These are phyloP conservation scores for Colletotrichum ledebouriae DNA, from an alignment of 2,329 filamentous ascomycete species.

Conservation along the genomic window DNA sequence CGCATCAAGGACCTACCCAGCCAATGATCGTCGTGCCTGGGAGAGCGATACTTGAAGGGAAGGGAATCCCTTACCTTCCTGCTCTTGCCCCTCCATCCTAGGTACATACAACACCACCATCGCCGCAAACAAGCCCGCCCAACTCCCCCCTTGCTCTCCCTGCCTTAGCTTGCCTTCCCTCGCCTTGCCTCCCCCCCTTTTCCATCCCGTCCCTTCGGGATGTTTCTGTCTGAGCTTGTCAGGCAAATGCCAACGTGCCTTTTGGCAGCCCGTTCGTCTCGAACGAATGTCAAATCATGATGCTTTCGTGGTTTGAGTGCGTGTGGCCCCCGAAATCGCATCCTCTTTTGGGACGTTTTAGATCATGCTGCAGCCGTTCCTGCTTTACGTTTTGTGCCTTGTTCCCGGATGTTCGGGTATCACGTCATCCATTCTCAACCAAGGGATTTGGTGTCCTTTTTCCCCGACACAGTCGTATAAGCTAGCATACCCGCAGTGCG, in stretches of 20 bases:
- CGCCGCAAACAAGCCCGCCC: too few species aligned
- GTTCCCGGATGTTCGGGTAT: constrained; percentile 36
- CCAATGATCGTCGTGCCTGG: constrained; percentile 4
- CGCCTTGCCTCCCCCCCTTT: not conserved
- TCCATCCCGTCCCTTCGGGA: constrained; percentile 26
- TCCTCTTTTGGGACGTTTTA: constrained; percentile 27
- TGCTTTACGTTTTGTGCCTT: constrained; percentile 7
- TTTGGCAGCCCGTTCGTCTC: constrained; percentile 37
- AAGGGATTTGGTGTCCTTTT: constrained; percentile 5
- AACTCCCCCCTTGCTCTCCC: too few species aligned
- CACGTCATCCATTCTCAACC: constrained; percentile 26
- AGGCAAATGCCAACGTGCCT: constrained; percentile 15
- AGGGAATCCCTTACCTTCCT: constrained; percentile 1
- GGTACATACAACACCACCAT: too few species aligned
- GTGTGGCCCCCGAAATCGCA: not conserved
- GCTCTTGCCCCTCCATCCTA: not conserved
- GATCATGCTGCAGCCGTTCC: constrained; percentile 6
- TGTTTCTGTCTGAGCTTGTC: constrained; percentile 38
- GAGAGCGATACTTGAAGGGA: constrained; percentile 6
- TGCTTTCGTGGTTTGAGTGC: too few species aligned
- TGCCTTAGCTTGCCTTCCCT: too few species aligned
- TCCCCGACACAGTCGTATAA: not conserved
- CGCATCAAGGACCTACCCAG: not conserved
- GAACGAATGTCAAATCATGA: constrained; percentile 30
- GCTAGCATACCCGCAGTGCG: too few species aligned